A percentile compares a stretch with the other conserved stretches of the same genome.
Evolutionary conservation across 495 filamentous ascomycete genomes (phyloP).

Genomic region (Penicillium fimorum): DNA sequence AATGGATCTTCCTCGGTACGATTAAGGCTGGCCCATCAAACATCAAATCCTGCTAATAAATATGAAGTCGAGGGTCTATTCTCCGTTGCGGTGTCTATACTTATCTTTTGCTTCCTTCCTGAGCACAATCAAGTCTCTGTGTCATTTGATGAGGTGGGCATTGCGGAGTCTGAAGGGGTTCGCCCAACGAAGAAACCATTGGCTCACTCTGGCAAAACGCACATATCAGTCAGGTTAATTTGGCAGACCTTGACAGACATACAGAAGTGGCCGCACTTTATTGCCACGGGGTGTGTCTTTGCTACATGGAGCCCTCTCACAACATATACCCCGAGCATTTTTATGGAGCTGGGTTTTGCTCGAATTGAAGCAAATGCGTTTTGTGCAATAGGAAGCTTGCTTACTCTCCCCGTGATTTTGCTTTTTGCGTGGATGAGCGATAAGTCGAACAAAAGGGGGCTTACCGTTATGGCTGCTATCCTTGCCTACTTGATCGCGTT

Average conservation of each 20-base stretch:
- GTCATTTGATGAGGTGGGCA: neutral
- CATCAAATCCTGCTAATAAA: neutral
- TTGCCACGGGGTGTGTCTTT: constrained; percentile 36
- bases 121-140: neutral
- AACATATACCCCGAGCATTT: constrained; percentile 40
- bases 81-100: constrained; percentile 38
- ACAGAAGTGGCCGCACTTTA: constrained; percentile 36
- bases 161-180: neutral
- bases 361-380: constrained; percentile 34
- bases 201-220: neutral
- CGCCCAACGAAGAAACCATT: neutral
- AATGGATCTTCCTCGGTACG: constrained; percentile 54
- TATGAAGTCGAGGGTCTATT: constrained; percentile 46
- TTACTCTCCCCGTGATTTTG: constrained; percentile 33
- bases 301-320: constrained; percentile 37
- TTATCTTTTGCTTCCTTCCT: neutral
- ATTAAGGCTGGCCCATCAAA: neutral
- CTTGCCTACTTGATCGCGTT: constrained; percentile 24
- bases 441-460: constrained; percentile 19
- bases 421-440: constrained; percentile 34
- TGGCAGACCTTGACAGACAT: constrained; percentile 25
- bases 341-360: constrained; percentile 35
- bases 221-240: constrained; percentile 12
- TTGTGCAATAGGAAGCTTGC: constrained; percentile 31
- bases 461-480: constrained; percentile 27